Conservation (phyloP, 352 stramenopile genomes). For the Blastocystis sp. region DNA sequence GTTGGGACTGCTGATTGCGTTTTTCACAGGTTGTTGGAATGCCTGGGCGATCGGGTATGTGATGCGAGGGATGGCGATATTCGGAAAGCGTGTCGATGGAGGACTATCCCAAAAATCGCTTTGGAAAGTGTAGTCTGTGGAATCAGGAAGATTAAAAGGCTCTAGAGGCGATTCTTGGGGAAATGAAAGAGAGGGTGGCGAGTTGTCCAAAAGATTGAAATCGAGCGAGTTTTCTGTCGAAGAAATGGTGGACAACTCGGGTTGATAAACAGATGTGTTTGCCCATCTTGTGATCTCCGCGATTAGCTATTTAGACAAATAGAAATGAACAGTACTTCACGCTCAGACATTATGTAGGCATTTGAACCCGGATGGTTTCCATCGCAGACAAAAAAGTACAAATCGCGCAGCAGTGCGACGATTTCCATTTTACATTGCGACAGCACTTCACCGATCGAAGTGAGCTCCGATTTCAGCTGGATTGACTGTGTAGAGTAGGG, state of each 20-base stretch:
- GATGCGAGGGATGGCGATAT: neutral
- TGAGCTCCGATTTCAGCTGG: neutral
- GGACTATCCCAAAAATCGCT: neutral
- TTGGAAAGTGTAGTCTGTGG: neutral
- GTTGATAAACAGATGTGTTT: neutral
- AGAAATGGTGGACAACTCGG: neutral
- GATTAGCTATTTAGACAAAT: neutral
- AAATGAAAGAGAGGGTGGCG: neutral
- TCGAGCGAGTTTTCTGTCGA: neutral
- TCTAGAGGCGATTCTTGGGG: neutral
- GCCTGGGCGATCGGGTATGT: neutral
- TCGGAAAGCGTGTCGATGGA: neutral
- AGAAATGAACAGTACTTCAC: neutral
- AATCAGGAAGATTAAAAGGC: neutral
- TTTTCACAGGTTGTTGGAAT: neutral
- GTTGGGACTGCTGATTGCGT: neutral
- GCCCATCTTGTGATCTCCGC: neutral
- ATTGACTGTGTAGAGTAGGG: neutral
- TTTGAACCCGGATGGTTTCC: neutral
- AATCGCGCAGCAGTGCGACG: neutral
- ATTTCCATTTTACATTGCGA: constrained; percentile 10
- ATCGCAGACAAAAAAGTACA: neutral
- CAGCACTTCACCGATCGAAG: neutral
- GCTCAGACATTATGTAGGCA: neutral
- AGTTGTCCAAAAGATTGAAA: neutral